Evolutionary conservation across 257 asterid genomes (phyloP), one percentile per base, ranked within the genome.

Genomic region (Rehmannia glutinosa): DNA sequence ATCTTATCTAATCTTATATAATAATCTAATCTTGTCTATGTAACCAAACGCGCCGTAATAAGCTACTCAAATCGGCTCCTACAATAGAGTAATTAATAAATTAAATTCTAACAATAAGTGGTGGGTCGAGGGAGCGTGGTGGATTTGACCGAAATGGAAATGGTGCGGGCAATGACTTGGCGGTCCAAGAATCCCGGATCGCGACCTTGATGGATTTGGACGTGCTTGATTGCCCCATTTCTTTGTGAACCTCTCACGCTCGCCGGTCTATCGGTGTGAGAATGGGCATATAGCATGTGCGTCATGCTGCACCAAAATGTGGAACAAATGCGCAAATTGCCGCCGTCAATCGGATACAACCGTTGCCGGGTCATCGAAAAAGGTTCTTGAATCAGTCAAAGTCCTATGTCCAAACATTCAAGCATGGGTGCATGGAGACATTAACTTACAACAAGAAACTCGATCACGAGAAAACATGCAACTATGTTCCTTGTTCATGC

Each of bases 231-330:
- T 91, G 97, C 69, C 89, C 97, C 7, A 77, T 84, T 64, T 91
- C n/a, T 96, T 66, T 63, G 64, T 25, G 87, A 80, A 8, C 72
- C 86, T 45, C 90, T 91, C 16, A n/a, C 53, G 59, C 65, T 39
- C 75, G 28, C 96, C 96, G 23, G 90, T 86, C 13, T 91, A 79
- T 81, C 95, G 88, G 97, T 90, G 97, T 42, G 93, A 85, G 81
- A 85, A 85, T 57, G 97, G 97, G 69, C 97, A 90, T 58, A 56
- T 90, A 50, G 87, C 96, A 45, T 91, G 97, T 36, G 64, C 82
- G 30, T 62, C 91, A 27, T 91, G 97, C 87, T 83, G 91, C 80
- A 38, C 33, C 64, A 81, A 52, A 71, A 71, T 83, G 74, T 58
- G 50, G 60, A 77, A 83, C 76, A 91, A 67, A 75, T 91, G 97